phyloP scores from a whole-genome alignment of 805 yeast species.

The Saturnispora serradocipensis region DNA sequence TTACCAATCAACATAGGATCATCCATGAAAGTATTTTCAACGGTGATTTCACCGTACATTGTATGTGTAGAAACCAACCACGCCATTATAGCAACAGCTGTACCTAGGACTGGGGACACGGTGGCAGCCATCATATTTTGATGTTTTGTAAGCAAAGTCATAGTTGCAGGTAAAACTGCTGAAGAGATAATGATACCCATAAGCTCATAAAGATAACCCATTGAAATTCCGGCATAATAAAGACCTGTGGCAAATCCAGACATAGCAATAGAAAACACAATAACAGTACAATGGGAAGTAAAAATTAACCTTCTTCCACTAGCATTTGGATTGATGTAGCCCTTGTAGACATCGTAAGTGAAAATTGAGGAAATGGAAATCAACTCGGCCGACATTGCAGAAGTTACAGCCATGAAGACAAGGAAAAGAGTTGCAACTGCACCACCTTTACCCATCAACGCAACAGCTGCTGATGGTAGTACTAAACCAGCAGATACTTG shows the following conservation, averaged over 20 bases:
- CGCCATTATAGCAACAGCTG: constrained; percentile 60
- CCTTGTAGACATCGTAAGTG: constrained; percentile 79
- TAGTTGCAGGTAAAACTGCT: constrained; percentile 70
- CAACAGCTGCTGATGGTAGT: constrained; percentile 70
- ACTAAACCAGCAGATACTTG: constrained; percentile 80
- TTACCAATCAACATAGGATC: constrained; percentile 83
- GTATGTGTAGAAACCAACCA: constrained; percentile 49
- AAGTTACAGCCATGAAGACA: constrained; percentile 87
- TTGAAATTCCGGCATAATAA: constrained; percentile 69
- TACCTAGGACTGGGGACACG: constrained; percentile 70
- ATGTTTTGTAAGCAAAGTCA: constrained; percentile 53
- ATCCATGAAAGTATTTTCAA: constrained; percentile 62
- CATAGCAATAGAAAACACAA: constrained; percentile 52
- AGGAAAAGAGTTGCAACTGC: constrained; percentile 73
- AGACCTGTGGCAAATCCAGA: constrained; percentile 79
- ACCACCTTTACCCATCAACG: constrained; percentile 80
- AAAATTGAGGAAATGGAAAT: constrained; percentile 79
- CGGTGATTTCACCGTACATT: constrained; percentile 34
- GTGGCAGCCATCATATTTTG: constrained; percentile 66
- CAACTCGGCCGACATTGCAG: constrained; percentile 87
- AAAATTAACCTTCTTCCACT: constrained; percentile 61
- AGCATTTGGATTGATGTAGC: constrained; percentile 72
- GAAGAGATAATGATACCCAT: constrained; percentile 88
- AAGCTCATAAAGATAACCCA: constrained; percentile 80
- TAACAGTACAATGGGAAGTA: constrained; percentile 59